phyloP scores from a whole-genome alignment of 352 stramenopile genomes.

The Phytophthora capsici region DNA sequence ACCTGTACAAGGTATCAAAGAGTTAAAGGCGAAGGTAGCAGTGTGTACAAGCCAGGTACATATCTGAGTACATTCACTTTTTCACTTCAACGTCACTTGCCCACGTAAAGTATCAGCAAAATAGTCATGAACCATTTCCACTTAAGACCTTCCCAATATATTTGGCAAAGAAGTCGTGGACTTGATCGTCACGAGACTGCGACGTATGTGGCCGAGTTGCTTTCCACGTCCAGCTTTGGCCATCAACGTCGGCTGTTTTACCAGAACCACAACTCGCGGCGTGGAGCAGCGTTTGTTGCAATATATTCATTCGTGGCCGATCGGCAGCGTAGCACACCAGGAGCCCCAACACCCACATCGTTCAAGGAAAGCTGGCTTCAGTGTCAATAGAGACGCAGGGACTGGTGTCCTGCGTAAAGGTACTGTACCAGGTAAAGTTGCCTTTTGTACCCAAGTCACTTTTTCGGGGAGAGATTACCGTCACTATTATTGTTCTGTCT shows the following conservation, averaged over 20 bases:
- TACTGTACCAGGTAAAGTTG: neutral
- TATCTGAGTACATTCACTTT: conserved; percentile 1
- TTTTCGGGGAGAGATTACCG: neutral
- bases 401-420: neutral
- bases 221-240: conserved; percentile 7
- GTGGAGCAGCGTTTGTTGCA: conserved; percentile 11
- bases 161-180: neutral
- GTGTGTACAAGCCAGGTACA: conserved; percentile 16
- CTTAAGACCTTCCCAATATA: neutral
- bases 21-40: conserved; percentile 7
- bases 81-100: conserved; percentile 19
- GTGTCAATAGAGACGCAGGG: neutral
- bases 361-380: conserved; percentile 11
- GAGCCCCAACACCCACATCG: neutral
- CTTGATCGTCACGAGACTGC: conserved; percentile 7
- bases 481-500: conserved; percentile 3
- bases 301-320: conserved; percentile 13
- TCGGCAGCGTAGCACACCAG: conserved; percentile 18
- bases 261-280: conserved; percentile 22
- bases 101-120: conserved; percentile 7
- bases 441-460: conserved; percentile 5
- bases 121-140: neutral
- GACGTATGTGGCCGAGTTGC: conserved; percentile 6
- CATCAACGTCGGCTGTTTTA: conserved; percentile 34
- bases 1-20: neutral